Conservation (phyloP, 176 grass and related monocot species). For the sorghum (Sorghum bicolor) region DNA sequence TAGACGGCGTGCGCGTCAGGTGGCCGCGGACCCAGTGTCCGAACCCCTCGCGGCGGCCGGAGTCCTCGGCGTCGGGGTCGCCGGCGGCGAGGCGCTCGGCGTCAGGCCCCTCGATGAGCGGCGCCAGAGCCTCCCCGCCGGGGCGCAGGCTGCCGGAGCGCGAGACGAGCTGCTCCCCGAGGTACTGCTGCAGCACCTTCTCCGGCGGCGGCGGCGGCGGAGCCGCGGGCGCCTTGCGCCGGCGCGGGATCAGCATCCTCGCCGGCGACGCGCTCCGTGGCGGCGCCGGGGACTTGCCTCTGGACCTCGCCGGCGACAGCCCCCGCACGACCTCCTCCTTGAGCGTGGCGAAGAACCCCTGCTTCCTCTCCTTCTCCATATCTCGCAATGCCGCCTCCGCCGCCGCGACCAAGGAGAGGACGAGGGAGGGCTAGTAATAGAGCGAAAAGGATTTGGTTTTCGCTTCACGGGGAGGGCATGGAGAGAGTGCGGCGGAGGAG, state of each 20-base stretch:
- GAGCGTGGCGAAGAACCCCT: constrained; percentile 64
- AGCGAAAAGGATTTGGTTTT: not conserved
- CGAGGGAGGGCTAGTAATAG: not conserved
- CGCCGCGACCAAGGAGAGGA: not conserved
- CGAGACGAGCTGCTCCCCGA: constrained; percentile 48
- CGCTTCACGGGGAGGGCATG: constrained; percentile 41
- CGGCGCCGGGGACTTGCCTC: constrained; percentile 40
- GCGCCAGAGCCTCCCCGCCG: constrained; percentile 59
- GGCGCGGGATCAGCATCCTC: constrained; percentile 51
- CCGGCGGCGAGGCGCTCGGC: constrained; percentile 45
- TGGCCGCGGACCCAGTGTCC: constrained; percentile 66
- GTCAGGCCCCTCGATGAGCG: constrained; percentile 78
- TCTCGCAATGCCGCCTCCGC: constrained; percentile 12
- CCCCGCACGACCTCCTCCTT: constrained; percentile 75
- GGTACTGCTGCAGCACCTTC: constrained; percentile 43
- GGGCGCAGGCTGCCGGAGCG: constrained; percentile 65
- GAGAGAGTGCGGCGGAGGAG: constrained; percentile 29
- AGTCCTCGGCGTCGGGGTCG: constrained; percentile 34
- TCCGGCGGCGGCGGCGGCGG: constrained; percentile 26
- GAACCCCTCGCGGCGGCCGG: constrained; percentile 47
- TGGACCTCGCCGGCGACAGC: constrained; percentile 56
- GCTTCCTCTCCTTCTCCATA: constrained; percentile 89
- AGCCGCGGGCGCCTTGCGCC: constrained; percentile 30
- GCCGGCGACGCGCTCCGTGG: constrained; percentile 43
- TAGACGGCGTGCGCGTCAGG: constrained; percentile 60